Conservation (phyloP, 495 filamentous ascomycete species). For the Pyrenopolyporus hunteri region DNA sequence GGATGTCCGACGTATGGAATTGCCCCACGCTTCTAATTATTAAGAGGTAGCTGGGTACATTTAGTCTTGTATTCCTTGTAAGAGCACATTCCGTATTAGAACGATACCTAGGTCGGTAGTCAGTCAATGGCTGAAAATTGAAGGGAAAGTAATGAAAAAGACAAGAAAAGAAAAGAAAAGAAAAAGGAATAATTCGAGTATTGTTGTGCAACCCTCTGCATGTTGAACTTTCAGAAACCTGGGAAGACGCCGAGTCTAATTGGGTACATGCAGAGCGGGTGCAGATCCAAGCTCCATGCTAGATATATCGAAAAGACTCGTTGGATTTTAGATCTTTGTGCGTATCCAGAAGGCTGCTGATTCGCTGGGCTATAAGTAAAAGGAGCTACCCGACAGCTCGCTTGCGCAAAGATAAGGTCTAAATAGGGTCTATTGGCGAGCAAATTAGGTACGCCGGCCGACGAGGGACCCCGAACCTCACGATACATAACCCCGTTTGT, state of each 20-base stretch:
- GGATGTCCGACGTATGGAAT: no score
- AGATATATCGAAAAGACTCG: slow-evolving; percentile 12
- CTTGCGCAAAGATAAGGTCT: slow-evolving; percentile 19
- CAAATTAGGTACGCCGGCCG: slow-evolving; percentile 1
- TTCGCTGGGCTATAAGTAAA: slow-evolving; percentile 30
- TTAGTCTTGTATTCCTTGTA: no score
- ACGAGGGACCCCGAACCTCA: slow-evolving; percentile 10
- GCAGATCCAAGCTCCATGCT: slow-evolving; percentile 25
- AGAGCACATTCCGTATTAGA: no score
- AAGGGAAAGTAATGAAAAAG: no score
- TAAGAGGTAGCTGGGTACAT: no score
- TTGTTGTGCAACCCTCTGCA: no score
- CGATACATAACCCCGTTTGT: slow-evolving; percentile 1
- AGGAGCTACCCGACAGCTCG: not conserved
- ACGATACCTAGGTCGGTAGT: no score
- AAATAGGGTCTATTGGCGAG: not conserved
- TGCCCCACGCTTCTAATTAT: no score
- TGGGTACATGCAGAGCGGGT: slow-evolving; percentile 16
- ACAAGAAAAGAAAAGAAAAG: no score
- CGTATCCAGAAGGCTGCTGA: slow-evolving; percentile 1
- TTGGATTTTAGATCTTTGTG: slow-evolving; percentile 21
- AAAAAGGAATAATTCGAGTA: no score
- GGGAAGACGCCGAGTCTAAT: not conserved
- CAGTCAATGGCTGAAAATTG: no score
- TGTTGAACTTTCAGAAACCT: slow-evolving; percentile 4